A percentile compares a stretch with the other conserved stretches of the same genome.
These are phyloP conservation scores for Anthoceros angustus DNA, from an alignment of 225 moss, liverwort and hornwort species.

Conservation along the genomic window DNA sequence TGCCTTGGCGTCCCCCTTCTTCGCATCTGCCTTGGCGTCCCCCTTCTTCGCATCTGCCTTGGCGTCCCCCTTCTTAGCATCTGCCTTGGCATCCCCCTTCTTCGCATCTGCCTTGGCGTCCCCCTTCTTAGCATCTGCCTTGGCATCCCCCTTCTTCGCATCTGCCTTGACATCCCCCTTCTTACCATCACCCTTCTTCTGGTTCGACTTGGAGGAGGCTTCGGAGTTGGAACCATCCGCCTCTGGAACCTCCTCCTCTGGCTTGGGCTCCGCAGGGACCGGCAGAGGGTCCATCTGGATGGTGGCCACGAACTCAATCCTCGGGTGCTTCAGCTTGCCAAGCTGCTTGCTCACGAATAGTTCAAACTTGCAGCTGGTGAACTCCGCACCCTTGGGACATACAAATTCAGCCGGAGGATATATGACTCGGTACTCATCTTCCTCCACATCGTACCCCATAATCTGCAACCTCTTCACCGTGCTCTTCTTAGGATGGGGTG, in stretches of 20 bases:
- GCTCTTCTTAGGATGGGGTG: neutral
- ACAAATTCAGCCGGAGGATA: neutral
- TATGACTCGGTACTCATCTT: neutral
- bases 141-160: neutral
- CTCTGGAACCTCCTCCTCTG: neutral
- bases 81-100: neutral
- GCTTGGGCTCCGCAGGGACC: neutral
- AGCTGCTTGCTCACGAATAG: constrained; percentile 1
- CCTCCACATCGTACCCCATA: constrained; percentile 3
- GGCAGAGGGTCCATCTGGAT: neutral
- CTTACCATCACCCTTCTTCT: neutral
- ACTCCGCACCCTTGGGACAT: neutral
- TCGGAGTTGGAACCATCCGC: neutral
- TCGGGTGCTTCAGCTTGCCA: neutral
- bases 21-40: neutral
- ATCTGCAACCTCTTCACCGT: neutral
- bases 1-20: neutral
- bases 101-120: neutral
- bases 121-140: neutral
- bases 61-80: neutral
- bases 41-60: neutral
- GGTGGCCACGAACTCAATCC: neutral
- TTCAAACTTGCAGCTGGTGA: neutral
- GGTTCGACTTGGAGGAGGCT: neutral
- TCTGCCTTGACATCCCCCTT: neutral